Evolutionary conservation across 2,329 filamentous ascomycete species (phyloP), one percentile per base, ranked within the genome.

Genomic region (Alternaria viburni): DNA sequence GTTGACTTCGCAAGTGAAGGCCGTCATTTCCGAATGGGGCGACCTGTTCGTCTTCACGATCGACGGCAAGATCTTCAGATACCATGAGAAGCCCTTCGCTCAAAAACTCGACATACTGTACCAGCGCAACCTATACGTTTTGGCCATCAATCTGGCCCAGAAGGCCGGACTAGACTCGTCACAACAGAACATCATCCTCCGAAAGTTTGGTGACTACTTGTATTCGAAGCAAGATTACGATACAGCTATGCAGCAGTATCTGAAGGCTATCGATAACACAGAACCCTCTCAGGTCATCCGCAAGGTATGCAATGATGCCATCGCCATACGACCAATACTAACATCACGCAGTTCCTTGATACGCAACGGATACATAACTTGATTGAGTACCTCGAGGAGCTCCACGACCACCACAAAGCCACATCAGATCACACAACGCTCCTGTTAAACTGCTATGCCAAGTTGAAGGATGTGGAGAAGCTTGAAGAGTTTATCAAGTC

Each of bases 201-300:
- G 95, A 62, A 94, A 91, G 77, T 98, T 97, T 79, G 96, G 95
- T 12, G 96, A 99, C 77, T 92, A 95, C 74, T 81, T 98, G 4
- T 98, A 99, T 74, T 93, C 96, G 69, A 97, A 97, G 74, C 93
- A 92, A 5, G 94, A 97, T 75, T 99, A 95, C 75, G 96, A 99
- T 75, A 96, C 92, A 7, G 94, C 96, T n/a, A 99, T 99, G 96
- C 91, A 96, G 73, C 96, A 98, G 79, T 99, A 99, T 76, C 89
- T 99, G 66, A 91, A 93, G 71, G 95, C 96, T 0, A 97, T 99
- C 63, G 94, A 97, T 76, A 96, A 93, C 62, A 98, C 95, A 0
- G 95, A 98, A 74, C 95, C 95, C 7, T 97, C 95, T 2, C 95
- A 97, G 75, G 93, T 98, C 50, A 97, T 98, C 74, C 88, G 95